Base-by-base conservation (phyloP, 2,329 filamentous ascomycete species). In the Elsinoe necatrix region DNA sequence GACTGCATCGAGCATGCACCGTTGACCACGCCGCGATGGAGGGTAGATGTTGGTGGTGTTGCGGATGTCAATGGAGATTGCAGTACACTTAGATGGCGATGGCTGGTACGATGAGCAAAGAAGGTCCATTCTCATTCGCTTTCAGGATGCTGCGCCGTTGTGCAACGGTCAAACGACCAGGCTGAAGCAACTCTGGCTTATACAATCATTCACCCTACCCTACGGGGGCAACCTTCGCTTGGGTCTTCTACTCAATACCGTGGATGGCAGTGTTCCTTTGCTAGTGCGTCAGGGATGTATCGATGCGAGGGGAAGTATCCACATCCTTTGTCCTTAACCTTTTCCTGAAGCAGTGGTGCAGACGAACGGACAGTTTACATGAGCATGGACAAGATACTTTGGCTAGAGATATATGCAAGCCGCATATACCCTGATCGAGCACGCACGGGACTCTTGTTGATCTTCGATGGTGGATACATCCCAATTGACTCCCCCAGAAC, bases 91-190 rank as follows among this genome's bases (percentile, higher is more conserved):
- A 31, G 27, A 29, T 29, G 27, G 25, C 14, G 48, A 52, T 52
- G 48, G 48, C 48, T 52, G 48, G 48, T 37, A 52, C 18, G 45
- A 20, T 37, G 9, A 50, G 27, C 45, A 50, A 50, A n/a, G 21
- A 20, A 11, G 39, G 16, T 8, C 7, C 16, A 16, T 16, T 43
- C 16, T 12, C 21, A 21, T 20, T 21, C 16, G 18, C 41, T 20
- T 50, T 31, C 27, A 35, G 25, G 45, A 50, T 31, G 45, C 14
- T 50, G 23, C 45, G 21, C 41, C 41, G 41, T 43, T 43, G 18
- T 23, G 12, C 18, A 43, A 43, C 41, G 41, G 41, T 16, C 41
- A 43, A 43, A 43, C 41, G 41, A 43, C 41, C 41, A 18, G 41
- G 41, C 41, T 43, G 41, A 43, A 43, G 41, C 41, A 43, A 43